Percentiles rank a stretch among this genome's conserved stretches.
Conservation (phyloP, 2,329 filamentous ascomycete species). For the Fusarium chlamydosporum region DNA sequence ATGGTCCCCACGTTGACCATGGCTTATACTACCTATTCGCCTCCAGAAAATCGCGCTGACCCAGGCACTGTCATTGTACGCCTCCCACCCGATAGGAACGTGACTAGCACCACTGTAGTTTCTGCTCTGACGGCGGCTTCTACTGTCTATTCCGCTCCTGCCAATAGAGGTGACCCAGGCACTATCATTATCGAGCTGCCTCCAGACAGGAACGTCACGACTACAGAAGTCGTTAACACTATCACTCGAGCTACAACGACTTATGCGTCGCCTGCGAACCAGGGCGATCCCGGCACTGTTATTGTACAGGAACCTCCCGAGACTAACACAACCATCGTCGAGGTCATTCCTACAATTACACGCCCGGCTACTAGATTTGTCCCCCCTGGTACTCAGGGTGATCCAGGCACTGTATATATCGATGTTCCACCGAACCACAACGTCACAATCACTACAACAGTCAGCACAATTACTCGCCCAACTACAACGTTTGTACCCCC, state of each 20-base stretch:
- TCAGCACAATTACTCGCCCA: constrained; percentile 31
- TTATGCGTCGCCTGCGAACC: constrained; percentile 21
- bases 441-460: constrained; percentile 25
- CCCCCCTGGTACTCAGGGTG: constrained; percentile 16
- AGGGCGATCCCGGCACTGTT: constrained; percentile 32
- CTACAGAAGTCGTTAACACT: constrained; percentile 10
- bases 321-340: constrained; percentile 28
- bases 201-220: constrained; percentile 28
- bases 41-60: constrained; percentile 14
- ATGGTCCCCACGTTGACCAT: constrained; percentile 4
- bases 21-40: constrained; percentile 23
- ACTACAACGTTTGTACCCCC: constrained; percentile 27
- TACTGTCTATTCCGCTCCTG: constrained; percentile 28
- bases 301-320: constrained; percentile 29
- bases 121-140: constrained; percentile 12
- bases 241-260: constrained; percentile 10
- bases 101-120: constrained; percentile 17
- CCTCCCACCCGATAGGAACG: constrained; percentile 24
- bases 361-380: constrained; percentile 18
- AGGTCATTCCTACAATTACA: constrained; percentile 22
- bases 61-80: constrained; percentile 29
- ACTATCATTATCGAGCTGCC: constrained; percentile 30
- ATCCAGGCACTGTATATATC: constrained; percentile 30
- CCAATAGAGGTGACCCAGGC: constrained; percentile 18
- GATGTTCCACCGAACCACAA: constrained; percentile 31